Conservation (phyloP, 176 grass and related monocot species). For the Carex parvula region DNA sequence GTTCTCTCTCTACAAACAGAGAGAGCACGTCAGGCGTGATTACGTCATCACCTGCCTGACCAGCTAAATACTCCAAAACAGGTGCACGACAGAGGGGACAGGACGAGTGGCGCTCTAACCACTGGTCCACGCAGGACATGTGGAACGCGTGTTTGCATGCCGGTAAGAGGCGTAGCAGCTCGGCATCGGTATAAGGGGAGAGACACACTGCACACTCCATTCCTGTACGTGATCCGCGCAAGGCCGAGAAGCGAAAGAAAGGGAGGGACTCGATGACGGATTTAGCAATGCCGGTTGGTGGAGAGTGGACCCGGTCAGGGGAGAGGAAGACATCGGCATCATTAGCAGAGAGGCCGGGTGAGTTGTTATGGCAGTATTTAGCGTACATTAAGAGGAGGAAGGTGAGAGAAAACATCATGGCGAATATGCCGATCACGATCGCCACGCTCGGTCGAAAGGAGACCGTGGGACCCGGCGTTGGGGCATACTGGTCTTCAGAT, state of each 20-base stretch:
- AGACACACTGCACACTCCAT: conserved; percentile 94
- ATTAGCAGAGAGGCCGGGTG: neutral
- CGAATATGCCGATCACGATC: conserved; percentile 84
- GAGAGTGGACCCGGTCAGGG: neutral
- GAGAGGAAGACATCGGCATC: neutral
- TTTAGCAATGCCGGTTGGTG: conserved; percentile 39
- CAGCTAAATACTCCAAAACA: conserved; percentile 31
- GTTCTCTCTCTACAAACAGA: conserved; percentile 63
- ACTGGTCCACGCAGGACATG: conserved; percentile 68
- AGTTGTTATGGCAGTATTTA: conserved; percentile 65
- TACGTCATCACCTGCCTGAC: conserved; percentile 6
- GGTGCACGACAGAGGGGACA: conserved; percentile 73
- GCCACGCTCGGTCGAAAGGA: conserved; percentile 71
- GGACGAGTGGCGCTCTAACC: conserved; percentile 65
- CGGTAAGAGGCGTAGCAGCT: conserved; percentile 84
- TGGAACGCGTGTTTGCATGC: conserved; percentile 83
- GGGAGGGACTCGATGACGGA: conserved; percentile 65
- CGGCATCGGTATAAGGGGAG: conserved; percentile 56
- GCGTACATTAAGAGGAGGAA: conserved; percentile 87
- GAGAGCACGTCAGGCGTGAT: conserved; percentile 30
- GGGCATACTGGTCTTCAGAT: neutral
- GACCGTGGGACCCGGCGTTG: conserved; percentile 25
- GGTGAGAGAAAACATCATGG: conserved; percentile 83
- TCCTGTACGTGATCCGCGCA: conserved; percentile 56
- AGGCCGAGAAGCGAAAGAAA: conserved; percentile 71